Evolutionary conservation across 2,329 filamentous ascomycete genomes (phyloP), one percentile per base, ranked within the genome.

Genomic region (Arthrinium puccinioides): DNA sequence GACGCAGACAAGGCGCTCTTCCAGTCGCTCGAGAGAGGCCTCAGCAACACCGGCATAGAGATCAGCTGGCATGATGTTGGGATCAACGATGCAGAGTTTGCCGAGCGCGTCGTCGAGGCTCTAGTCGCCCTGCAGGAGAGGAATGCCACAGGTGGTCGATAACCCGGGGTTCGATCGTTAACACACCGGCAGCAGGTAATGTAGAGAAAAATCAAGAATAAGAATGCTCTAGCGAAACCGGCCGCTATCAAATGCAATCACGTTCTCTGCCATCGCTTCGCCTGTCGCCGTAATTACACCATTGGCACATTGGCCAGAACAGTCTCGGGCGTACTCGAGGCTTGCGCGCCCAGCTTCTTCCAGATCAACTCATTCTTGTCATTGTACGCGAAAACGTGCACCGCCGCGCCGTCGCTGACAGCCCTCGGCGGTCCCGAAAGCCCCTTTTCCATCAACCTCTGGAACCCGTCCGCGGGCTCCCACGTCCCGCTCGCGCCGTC

Each of bases 1-100:
- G 39, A 53, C 6, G 62, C 65, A 0, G 64, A 71, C 15, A 66
- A 59, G 1, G 68, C 61, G 3, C 60, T 76, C 1, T 84, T 82
- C 48, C 59, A 66, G 0, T 60, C 67, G 0, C 55, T 85, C 13
- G 63, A 59, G 32, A 45, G 60, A 1, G 72, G 67, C 0, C 53
- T 84, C 15, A 37, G 59, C 11, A 69, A 57, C 0, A 74, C 59
- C 15, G 61, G 59, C 0, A 70, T 83, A 13, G 43, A 56, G 8
- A 54, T 82, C 2, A 54, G 71, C 3, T 61, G 72, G 26, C 67
- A 76, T 37, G 49, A 61, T 9, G 59, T 66, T 9, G 62, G 67
- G 23, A 64, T 82, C 23, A 82, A 82, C 47, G 67, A 80, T 38
- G 20, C 15, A 4, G 25, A 14, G 14, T 43, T 43, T n/a, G 38